Conservation (phyloP, 2,329 filamentous ascomycete species). For the Intubia oerlemansii region DNA sequence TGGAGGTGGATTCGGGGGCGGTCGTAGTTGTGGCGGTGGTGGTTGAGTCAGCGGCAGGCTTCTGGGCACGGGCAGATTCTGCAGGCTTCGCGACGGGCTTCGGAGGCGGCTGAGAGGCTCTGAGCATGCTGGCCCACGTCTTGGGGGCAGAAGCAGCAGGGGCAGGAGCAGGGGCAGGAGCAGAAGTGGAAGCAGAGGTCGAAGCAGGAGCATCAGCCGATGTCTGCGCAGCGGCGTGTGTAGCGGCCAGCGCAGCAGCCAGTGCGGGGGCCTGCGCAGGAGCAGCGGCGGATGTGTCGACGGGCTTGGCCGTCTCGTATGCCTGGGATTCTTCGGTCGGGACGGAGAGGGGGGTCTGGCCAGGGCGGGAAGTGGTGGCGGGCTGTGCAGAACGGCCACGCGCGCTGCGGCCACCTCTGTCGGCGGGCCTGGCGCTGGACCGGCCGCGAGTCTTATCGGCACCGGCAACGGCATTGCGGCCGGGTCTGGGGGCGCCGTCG, state of each 20-base stretch:
- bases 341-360: conserved; percentile 36
- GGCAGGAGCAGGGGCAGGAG: too few relatives aligned
- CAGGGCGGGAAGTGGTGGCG: conserved; percentile 39
- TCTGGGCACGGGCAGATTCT: too few relatives aligned
- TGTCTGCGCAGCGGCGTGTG: conserved; percentile 11
- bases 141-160: conserved; percentile 23
- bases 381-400: conserved; percentile 40
- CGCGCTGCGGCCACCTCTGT: conserved; percentile 37
- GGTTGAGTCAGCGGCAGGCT: too few relatives aligned
- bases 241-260: too few relatives aligned
- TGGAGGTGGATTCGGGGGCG: conserved; percentile 16
- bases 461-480: conserved; percentile 39
- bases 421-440: conserved; percentile 38
- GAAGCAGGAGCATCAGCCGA: too few relatives aligned
- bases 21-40: conserved; percentile 15
- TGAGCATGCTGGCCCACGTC: conserved; percentile 61
- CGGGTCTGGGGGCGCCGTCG: conserved; percentile 24
- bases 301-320: conserved; percentile 28
- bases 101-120: conserved; percentile 27
- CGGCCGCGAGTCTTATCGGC: conserved; percentile 41
- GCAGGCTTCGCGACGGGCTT: conserved; percentile 7
- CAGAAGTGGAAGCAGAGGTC: too few relatives aligned
- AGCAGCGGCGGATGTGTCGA: conserved; percentile 18
- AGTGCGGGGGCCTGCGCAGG: conserved; percentile 11
- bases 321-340: conserved; percentile 49